These are phyloP conservation scores for Sanghuangporus sanghuang DNA, from an alignment of 1,284 basidiomycete species.

Conservation along the genomic window DNA sequence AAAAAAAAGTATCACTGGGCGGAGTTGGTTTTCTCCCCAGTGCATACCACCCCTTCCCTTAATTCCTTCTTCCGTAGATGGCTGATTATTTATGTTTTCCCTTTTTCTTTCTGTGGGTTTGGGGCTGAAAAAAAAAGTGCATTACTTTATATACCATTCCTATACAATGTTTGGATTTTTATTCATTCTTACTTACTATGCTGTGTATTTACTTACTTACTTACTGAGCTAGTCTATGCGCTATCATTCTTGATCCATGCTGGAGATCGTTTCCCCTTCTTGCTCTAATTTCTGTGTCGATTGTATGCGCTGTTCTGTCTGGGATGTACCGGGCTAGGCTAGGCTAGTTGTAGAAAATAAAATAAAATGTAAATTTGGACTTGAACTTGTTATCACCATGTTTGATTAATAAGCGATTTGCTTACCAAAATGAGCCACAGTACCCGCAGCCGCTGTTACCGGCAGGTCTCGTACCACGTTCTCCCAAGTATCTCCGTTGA, in stretches of 20 bases:
- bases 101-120: background rate
- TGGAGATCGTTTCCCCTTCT: background rate
- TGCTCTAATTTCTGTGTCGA: background rate
- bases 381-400: too few relatives aligned
- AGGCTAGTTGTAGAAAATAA: background rate
- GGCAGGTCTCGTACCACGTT: background rate
- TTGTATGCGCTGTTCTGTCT: background rate
- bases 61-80: background rate
- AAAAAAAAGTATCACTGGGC: conserved; percentile 1
- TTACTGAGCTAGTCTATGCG: background rate
- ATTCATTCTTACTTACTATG: background rate
- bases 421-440: too few relatives aligned
- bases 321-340: background rate
- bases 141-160: background rate
- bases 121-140: background rate
- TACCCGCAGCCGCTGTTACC: too few relatives aligned
- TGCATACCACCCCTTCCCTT: background rate
- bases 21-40: background rate
- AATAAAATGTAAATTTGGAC: background rate
- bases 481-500: background rate
- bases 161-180: background rate
- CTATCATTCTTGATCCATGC: background rate
- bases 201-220: background rate
- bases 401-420: too few relatives aligned
- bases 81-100: background rate